Evolutionary conservation across 2,329 filamentous ascomycete genomes (phyloP), one percentile per base, ranked within the genome.

Genomic region (Cercospora janseana): DNA sequence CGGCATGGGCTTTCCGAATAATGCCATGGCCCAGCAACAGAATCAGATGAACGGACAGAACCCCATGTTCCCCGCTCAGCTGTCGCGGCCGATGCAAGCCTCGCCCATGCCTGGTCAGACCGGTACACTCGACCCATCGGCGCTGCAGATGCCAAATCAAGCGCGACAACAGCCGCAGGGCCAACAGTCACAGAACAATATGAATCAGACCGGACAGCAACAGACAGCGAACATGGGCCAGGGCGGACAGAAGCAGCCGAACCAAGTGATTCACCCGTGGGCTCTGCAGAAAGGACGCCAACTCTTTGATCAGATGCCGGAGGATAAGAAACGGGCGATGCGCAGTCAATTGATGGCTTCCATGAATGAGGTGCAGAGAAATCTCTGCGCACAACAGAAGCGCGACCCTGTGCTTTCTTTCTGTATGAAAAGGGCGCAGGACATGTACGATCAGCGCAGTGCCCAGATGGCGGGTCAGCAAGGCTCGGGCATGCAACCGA

Each of bases 1-100:
- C 52, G 55, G 46, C 45, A 64, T 59, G 52, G 35, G 46, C 28
- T 51, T 55, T 16, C 41, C 42, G 27, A 52, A 54, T 20, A 44
- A 46, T 41, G 45, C 34, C 37, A 56, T 51, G 45, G 52, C 43
- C 42, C 49, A 58, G 38, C 56, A 49, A 16, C 32, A 45, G 13
- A 59, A 55, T 13, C 59, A 60, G 41, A 60, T 60, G 51, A 58
- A 58, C 26, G 52, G 32, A 13, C 58, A 59, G 48, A 59, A 63
- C 42, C 29, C 49, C 21, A 54, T 57, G 32, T 63, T 62, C 40
- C 57, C 57, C 21, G 40, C 56, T 7, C 62, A 63, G 23, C 52
- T 65, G 8, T 58, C 62, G 44, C 54, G 58, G 10, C 61, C 46
- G 20, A 66, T 66, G 63, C 61, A 63, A 42, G 51, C 63, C 12